These are phyloP conservation scores for Lecanicillium sp. DNA, from an alignment of 2,329 filamentous ascomycete species.

Conservation along the genomic window DNA sequence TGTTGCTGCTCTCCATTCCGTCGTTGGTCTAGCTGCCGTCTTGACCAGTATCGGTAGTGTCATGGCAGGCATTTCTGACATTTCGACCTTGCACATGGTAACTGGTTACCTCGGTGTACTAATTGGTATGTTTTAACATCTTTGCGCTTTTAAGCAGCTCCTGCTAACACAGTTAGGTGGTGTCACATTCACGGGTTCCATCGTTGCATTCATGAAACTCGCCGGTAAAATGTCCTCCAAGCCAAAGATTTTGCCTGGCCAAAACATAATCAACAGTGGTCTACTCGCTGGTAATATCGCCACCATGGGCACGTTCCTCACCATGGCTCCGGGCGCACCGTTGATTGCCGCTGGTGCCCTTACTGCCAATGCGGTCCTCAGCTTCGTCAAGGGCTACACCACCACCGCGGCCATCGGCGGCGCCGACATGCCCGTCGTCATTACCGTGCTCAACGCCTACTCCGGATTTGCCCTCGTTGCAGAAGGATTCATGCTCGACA, in stretches of 20 bases:
- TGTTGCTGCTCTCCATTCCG: constrained; percentile 81
- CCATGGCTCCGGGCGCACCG: constrained; percentile 74
- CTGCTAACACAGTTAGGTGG: constrained; percentile 42
- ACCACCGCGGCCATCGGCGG: constrained; percentile 85
- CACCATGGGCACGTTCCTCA: constrained; percentile 78
- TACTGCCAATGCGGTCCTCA: constrained; percentile 68
- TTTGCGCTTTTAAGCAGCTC: neutral
- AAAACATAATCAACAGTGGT: constrained; percentile 68
- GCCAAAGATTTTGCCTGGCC: constrained; percentile 65
- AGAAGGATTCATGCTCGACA: constrained; percentile 88
- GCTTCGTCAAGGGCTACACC: constrained; percentile 81
- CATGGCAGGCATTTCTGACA: constrained; percentile 63
- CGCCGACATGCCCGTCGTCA: constrained; percentile 91
- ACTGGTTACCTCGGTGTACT: constrained; percentile 81
- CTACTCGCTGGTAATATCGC: constrained; percentile 71
- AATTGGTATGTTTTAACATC: constrained; percentile 47
- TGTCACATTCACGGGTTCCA: constrained; percentile 84
- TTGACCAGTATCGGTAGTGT: constrained; percentile 85
- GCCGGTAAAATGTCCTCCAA: constrained; percentile 75
- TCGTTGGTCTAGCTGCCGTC: constrained; percentile 83
- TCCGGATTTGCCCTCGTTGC: constrained; percentile 86
- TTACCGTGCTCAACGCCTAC: constrained; percentile 85
- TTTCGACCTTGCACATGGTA: constrained; percentile 75
- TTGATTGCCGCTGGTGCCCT: constrained; percentile 73
- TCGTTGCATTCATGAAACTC: constrained; percentile 85